phyloP scores from a whole-genome alignment of 768 basidiomycete species.

The Panaeolus papilionaceus region DNA sequence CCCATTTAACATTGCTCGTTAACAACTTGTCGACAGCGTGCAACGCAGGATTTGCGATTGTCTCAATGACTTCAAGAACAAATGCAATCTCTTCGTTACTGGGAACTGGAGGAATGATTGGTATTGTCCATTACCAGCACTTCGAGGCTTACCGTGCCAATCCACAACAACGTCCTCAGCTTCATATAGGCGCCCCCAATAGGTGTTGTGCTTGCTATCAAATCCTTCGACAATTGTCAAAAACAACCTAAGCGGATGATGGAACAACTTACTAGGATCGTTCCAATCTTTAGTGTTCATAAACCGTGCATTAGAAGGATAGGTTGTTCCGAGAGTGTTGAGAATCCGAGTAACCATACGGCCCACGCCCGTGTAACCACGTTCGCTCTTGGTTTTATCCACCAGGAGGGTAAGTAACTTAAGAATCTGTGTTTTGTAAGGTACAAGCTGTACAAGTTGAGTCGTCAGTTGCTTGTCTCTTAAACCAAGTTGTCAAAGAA shows the following conservation, averaged over 20 bases:
- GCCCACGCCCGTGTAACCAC: conserved; percentile 84
- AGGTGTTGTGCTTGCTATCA: conserved; percentile 61
- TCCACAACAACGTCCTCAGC: conserved; percentile 81
- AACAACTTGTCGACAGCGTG: conserved; percentile 71
- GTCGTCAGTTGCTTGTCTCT: conserved; percentile 16
- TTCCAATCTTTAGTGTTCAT: conserved; percentile 86
- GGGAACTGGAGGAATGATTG: conserved; percentile 49
- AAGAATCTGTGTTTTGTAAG: conserved; percentile 70
- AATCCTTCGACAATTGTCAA: conserved; percentile 53
- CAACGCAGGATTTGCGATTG: conserved; percentile 69
- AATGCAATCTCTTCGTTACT: conserved; percentile 77
- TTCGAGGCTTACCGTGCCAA: conserved; percentile 75
- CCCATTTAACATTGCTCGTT: conserved; percentile 61
- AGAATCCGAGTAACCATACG: conserved; percentile 79
- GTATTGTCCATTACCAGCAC: neutral
- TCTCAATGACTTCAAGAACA: conserved; percentile 77
- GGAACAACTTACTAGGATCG: conserved; percentile 60
- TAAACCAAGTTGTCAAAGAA: neutral
- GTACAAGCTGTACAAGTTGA: conserved; percentile 57
- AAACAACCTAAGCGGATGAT: neutral
- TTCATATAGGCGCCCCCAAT: conserved; percentile 86
- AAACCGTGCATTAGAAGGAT: conserved; percentile 79
- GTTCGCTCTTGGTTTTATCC: conserved; percentile 85
- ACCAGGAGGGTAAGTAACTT: conserved; percentile 67
- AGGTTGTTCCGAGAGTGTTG: conserved; percentile 75